Base-by-base conservation (phyloP, 805 yeast genomes). In the Candida bentonensis region DNA sequence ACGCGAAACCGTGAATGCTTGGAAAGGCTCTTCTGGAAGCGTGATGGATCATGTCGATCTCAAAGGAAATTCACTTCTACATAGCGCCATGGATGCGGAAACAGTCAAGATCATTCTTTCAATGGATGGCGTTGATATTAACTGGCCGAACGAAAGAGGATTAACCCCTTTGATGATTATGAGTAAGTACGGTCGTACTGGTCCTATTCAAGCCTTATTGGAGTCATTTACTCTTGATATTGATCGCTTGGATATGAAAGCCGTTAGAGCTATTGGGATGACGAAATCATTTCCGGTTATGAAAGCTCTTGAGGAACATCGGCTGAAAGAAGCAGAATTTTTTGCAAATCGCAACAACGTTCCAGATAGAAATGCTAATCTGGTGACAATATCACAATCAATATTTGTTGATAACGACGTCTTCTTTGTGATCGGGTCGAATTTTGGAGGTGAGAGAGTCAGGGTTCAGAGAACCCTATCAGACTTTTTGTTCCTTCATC, bases 11-110 rank as follows among this genome's bases (percentile, higher is more conserved):
- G 68, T 81, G 44, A 22, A 20, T 36, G 23, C 9, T 11, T 17
- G 41, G 43, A 36, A 23, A 30, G 20, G 36, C 43, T 15, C 21
- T 11, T 36, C 15, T 3, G 34, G 47, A 27, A 65, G 73, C 47
- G 70, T 73, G 48, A 65, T 65, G 40, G 76, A 74, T 26, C 96
- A 87, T 55, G 63, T 73, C 11, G 96, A 87, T 56, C 61, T 57
- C 25, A 72, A 75, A 46, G 87, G 87, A 0, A 87, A 86, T 55
- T 78, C 89, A 0, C 55, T 87, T 3, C 61, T 87, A 17, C 96
- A 87, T 60, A 72, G 82, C 2, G 63, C 84, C 26, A 70, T 74
- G 42, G 69, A 71, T 15, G 70, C 73, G 15, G 59, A 49, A 15
- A 53, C 59, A 5, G 44, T 83, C 23, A 55, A 61, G 23, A 48